Base-by-base conservation (phyloP, 2,329 filamentous ascomycete species). In the Cordyceps cateniannulata region DNA sequence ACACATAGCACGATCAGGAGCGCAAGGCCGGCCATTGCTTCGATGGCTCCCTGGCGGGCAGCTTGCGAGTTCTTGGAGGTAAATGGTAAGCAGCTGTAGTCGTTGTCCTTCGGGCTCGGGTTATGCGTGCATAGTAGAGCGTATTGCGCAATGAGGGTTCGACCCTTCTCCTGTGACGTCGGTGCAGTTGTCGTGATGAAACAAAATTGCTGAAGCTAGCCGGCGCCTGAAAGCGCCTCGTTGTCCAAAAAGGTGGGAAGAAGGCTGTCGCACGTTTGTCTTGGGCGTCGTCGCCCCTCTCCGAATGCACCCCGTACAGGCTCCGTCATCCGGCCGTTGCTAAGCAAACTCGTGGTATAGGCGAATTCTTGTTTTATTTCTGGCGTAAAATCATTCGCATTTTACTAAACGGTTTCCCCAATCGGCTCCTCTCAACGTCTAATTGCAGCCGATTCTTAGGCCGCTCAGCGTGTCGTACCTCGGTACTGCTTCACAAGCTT, bases 1-100 rank as follows among this genome's bases (percentile, higher is more conserved):
- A 77, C 75, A 68, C 75, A 75, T 65, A 77, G 69, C 65, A 69
- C 72, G 44, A 77, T 69, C 58, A 77, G 69, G 63, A 77, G 65
- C 50, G 76, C 66, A 61, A 77, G 68, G 44, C 74, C 73, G 59
- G 72, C 73, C 75, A 77, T 77, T 65, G 54, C 70, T 64, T 38
- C 58, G 62, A 62, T 63, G 54, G 53, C 55, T 54, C 59, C 47
- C 47, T 44, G 9, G 24, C 40, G 18, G 35, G 47, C 35, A 52
- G 57, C 27, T 47, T 45, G 48, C 49, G 38, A 18, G 20, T 53
- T 38, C 25, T 29, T 38, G 25, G 40, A 16, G 20, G 29, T 22
- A 49, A 40, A 38, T 22, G 6, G 12, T 32, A 24, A 12, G 6
- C 25, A 27, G 24, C 18, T 40, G 14, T 49, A 14, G 20, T 49